Evolutionary conservation across 495 filamentous ascomycete species (phyloP).

Genomic region (Trichoderma asperelloides): DNA sequence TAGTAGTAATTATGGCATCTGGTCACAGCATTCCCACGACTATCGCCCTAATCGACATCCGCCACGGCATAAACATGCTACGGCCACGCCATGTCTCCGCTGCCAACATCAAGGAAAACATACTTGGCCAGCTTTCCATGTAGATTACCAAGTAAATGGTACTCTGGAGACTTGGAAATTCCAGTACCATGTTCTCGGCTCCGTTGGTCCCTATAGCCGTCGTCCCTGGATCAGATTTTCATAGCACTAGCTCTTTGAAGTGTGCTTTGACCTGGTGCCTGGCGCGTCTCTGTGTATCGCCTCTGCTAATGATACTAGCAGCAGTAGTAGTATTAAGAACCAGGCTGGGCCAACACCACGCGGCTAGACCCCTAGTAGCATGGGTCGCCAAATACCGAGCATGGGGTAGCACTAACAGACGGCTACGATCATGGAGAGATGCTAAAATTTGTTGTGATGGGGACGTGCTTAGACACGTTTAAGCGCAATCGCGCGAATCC

Average conservation of each 20-base stretch:
- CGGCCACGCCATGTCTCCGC: not conserved
- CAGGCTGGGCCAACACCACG: not conserved
- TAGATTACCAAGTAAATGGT: not conserved
- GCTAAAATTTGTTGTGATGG: not conserved
- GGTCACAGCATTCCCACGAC: not conserved
- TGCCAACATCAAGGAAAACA: not conserved
- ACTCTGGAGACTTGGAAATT: not conserved
- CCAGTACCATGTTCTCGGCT: constrained; percentile 1
- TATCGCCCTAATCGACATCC: not conserved
- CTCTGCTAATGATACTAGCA: not conserved
- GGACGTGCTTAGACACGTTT: not conserved
- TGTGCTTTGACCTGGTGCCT: not conserved
- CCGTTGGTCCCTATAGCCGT: not conserved
- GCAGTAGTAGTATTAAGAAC: not conserved
- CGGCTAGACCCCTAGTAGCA: not conserved
- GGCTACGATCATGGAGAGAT: not conserved
- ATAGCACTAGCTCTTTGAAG: not conserved
- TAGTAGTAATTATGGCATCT: not conserved
- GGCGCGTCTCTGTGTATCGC: not conserved
- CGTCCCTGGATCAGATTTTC: not conserved
- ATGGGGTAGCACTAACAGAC: not conserved
- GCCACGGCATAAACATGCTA: not conserved
- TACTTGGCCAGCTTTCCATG: not conserved
- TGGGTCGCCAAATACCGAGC: not conserved
- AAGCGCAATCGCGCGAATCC: not conserved